Conservation (phyloP, 306 rosid genomes). For the Quercus rubra region DNA sequence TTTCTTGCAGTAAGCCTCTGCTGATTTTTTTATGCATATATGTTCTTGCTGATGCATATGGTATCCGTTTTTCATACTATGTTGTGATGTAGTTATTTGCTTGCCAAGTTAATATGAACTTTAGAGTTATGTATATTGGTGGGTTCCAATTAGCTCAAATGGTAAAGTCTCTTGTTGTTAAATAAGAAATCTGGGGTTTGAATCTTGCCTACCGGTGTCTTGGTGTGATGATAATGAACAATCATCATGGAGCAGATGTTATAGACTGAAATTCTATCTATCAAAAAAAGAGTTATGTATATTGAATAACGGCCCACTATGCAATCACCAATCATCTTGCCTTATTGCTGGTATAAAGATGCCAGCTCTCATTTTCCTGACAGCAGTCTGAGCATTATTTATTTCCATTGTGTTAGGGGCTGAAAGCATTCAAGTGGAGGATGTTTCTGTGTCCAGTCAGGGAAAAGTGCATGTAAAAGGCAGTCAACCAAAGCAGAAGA, state of each 20-base stretch:
- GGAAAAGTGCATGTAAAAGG: conserved; percentile 51
- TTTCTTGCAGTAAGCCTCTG: background rate
- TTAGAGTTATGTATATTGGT: background rate
- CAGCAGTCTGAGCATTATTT: conserved; percentile 3
- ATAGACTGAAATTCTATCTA: too few relatives aligned
- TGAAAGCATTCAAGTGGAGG: conserved; percentile 52
- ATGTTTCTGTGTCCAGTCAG: conserved; percentile 50
- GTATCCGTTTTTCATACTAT: background rate
- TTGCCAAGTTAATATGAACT: background rate
- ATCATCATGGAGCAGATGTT: too few relatives aligned
- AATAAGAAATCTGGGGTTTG: too few relatives aligned
- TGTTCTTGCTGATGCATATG: background rate
- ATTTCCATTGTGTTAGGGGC: conserved; percentile 35
- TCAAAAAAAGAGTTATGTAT: background rate
- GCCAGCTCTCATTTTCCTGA: background rate
- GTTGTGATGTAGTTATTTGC: background rate
- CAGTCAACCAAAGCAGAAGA: conserved; percentile 61
- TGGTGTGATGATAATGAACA: too few relatives aligned
- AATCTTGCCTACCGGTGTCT: too few relatives aligned
- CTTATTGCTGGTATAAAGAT: background rate
- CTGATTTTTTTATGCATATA: background rate
- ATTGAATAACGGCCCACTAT: conserved; percentile 4
- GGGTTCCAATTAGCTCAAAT: too few relatives aligned
- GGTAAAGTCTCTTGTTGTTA: too few relatives aligned
- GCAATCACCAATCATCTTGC: conserved; percentile 20